phyloP scores from a whole-genome alignment of 2,329 filamentous ascomycete genomes.

The Zymoseptoria brevis region DNA sequence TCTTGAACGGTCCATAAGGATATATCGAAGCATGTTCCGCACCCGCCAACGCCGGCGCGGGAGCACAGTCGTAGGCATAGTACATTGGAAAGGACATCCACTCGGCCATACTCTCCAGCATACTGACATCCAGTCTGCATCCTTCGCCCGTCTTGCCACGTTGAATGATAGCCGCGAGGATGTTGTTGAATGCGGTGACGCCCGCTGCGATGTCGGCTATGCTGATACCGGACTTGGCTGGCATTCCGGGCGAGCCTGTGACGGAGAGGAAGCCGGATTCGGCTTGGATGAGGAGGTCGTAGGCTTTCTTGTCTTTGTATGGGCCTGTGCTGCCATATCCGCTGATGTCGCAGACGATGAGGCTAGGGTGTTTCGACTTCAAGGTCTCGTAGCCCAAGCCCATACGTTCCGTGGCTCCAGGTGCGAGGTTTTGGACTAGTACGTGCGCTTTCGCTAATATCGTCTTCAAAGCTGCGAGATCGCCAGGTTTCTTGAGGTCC shows the following conservation, averaged over 20 bases:
- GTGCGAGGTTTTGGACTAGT: constrained; percentile 92
- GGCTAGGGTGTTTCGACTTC: constrained; percentile 65
- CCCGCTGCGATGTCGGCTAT: constrained; percentile 94
- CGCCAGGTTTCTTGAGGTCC: constrained; percentile 76
- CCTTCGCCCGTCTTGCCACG: constrained; percentile 44
- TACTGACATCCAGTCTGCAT: constrained; percentile 47
- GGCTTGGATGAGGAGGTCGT: constrained; percentile 98
- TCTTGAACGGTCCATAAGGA: constrained; percentile 49
- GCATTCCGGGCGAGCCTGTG: constrained; percentile 73
- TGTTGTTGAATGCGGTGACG: constrained; percentile 84
- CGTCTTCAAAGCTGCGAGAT: constrained; percentile 76
- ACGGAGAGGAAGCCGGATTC: constrained; percentile 44
- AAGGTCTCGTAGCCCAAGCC: constrained; percentile 78
- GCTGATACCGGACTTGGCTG: constrained; percentile 92
- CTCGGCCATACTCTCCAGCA: constrained; percentile 52
- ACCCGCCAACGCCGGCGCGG: constrained; percentile 39
- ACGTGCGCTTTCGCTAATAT: constrained; percentile 78
- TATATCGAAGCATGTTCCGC: constrained; percentile 50
- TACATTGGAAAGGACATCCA: constrained; percentile 64
- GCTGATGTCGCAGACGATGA: constrained; percentile 92
- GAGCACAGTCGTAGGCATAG: constrained; percentile 43
- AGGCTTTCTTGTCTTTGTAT: constrained; percentile 80
- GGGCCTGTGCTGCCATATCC: constrained; percentile 94
- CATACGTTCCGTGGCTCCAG: constrained; percentile 81
- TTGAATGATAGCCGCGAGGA: constrained; percentile 79